Conservation (phyloP, 371 early-diverging fungal species). For the Syncephalastrum racemosum region DNA sequence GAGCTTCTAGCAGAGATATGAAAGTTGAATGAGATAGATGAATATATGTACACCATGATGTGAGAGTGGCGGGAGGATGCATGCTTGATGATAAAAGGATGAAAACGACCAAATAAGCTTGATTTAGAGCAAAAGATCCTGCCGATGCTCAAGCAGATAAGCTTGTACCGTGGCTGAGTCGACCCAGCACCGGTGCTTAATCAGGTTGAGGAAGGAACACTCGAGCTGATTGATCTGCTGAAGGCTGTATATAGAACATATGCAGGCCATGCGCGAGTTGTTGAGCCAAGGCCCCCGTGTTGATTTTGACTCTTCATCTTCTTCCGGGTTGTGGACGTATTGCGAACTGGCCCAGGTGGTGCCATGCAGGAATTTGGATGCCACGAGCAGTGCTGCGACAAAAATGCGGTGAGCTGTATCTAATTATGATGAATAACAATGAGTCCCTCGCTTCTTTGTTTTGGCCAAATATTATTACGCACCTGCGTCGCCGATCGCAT, state of each 20-base stretch:
- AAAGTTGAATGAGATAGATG: conserved; percentile 1
- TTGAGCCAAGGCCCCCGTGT: conserved; percentile 17
- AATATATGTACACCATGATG: too few relatives aligned
- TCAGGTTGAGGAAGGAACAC: conserved; percentile 28
- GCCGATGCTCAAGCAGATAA: conserved; percentile 24
- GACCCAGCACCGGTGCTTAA: conserved; percentile 31
- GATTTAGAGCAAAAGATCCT: conserved; percentile 18
- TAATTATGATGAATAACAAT: conserved; percentile 6
- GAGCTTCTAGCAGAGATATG: too few relatives aligned
- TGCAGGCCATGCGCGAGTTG: conserved; percentile 15
- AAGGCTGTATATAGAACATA: conserved; percentile 26
- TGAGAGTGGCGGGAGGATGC: too few relatives aligned
- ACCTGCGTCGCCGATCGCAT: conserved; percentile 31
- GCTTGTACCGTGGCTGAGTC: conserved; percentile 21
- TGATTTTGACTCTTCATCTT: not conserved
- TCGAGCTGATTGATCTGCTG: conserved; percentile 26
- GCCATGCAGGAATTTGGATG: conserved; percentile 33
- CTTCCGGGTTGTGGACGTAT: conserved; percentile 1
- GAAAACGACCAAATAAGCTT: not conserved
- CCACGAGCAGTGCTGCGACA: conserved; percentile 23
- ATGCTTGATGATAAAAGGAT: not conserved
- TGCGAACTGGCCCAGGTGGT: conserved; percentile 14
- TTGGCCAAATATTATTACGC: not conserved
- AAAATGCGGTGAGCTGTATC: conserved; percentile 33
- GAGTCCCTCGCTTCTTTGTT: not conserved